Conservation (phyloP, 1,284 basidiomycete genomes). For the Schizophyllum amplum region DNA sequence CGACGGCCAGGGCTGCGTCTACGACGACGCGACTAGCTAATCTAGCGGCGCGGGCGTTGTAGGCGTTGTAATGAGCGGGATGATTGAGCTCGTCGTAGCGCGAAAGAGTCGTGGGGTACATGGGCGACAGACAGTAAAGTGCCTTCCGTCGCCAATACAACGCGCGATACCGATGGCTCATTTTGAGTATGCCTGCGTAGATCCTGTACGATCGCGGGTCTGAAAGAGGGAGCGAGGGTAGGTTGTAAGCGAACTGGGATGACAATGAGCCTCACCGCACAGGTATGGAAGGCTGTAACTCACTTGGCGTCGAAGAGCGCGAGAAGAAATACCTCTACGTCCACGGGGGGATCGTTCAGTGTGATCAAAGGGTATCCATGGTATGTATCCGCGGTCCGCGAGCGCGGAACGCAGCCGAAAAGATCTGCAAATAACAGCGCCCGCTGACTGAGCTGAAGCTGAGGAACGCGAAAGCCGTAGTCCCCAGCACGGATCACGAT, state of each 20-base stretch:
- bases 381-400: background rate
- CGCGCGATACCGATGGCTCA: background rate
- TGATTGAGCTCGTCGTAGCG: background rate
- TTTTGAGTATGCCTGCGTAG: background rate
- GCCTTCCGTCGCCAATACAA: background rate
- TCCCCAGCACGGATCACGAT: background rate
- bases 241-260: background rate
- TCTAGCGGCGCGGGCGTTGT: background rate
- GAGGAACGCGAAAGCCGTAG: background rate
- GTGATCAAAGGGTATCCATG: background rate
- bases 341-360: background rate
- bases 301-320: background rate
- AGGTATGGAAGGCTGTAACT: background rate
- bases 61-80: background rate
- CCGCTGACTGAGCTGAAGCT: too few relatives aligned
- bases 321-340: background rate
- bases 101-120: background rate
- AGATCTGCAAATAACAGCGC: background rate
- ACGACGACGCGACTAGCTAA: background rate
- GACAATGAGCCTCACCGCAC: background rate
- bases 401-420: background rate
- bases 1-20: background rate
- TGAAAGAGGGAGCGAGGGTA: background rate
- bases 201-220: background rate
- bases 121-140: background rate